phyloP scores from a whole-genome alignment of 495 filamentous ascomycete genomes.

The Tuber calosporum region DNA sequence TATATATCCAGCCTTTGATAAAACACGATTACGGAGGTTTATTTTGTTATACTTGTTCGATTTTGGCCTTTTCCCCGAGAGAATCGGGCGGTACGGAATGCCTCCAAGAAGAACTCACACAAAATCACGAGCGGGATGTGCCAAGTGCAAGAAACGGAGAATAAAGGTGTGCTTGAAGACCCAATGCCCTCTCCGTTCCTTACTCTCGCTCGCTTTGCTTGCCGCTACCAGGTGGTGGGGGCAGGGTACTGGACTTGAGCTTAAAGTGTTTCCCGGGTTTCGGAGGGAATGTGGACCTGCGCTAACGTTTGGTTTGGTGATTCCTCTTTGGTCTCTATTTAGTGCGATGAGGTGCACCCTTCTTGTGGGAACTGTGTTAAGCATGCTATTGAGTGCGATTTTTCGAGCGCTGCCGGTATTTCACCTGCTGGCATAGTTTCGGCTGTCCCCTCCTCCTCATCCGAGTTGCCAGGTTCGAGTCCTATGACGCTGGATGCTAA shows the following conservation, averaged over 20 bases:
- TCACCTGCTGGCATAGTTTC: neutral
- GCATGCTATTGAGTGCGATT: slow-evolving; percentile 58
- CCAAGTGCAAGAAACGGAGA: slow-evolving; percentile 56
- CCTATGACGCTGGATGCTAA: neutral
- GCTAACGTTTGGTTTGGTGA: slow-evolving; percentile 8
- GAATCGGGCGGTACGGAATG: slow-evolving; percentile 39
- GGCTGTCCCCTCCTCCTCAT: slow-evolving; percentile 1
- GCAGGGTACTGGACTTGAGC: neutral
- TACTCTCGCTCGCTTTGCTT: neutral
- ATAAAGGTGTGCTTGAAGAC: slow-evolving; percentile 49
- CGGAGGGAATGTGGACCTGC: neutral
- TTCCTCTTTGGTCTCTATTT: slow-evolving; percentile 9
- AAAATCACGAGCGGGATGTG: slow-evolving; percentile 56
- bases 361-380: slow-evolving; percentile 57
- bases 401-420: slow-evolving; percentile 28
- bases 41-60: neutral
- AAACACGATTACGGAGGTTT: neutral
- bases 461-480: neutral
- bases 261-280: neutral
- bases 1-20: slow-evolving; percentile 7
- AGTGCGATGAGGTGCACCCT: slow-evolving; percentile 60
- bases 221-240: neutral
- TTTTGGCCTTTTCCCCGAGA: neutral
- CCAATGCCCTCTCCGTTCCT: neutral
- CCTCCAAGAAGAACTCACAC: slow-evolving; percentile 57